Evolutionary conservation across 371 early-diverging fungal species (phyloP), one percentile per base, ranked within the genome.

Genomic region (Chytridiales sp.): DNA sequence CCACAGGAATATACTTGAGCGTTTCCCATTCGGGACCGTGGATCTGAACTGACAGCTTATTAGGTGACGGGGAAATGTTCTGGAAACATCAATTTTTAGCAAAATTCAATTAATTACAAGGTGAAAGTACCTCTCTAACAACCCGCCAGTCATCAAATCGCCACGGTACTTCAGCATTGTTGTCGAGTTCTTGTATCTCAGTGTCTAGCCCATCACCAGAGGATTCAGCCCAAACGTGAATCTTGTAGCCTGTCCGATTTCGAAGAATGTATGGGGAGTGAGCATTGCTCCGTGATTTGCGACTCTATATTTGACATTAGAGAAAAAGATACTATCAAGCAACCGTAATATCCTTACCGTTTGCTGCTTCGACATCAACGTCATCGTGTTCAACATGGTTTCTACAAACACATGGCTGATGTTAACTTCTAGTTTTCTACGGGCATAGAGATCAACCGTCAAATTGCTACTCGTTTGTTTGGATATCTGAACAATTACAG

Each of bases 131-230:
- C 76, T 95, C 95, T 51, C 96, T 88, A 69, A 87, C 86, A 46
- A 84, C 86, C 43, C 91, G 80, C 97, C 97, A 98, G 68, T 97
- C 94, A 55, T 94, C 95, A 66, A 97, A 97, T 40, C 91, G 84
- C 95, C 95, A 98, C 4, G 92, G 86, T 31, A 92, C 70, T 26
- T 88, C 89, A 4, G 76, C 77, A 8, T 87, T 87, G 62, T 93
- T 85, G 24, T 78, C 71, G 11, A 94, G 69, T 43, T 84, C 73
- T 22, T 83, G 79, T 4, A 94, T 75, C 17, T 83, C 76, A 13
- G 85, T 84, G 22, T 87, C 87, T 13, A 65, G 61, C n/a, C 67
- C 67, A 47, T 79, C 76, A 13, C 75, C 81, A 36, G 76, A 57
- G 47, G 62, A 69, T 22, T 87, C 85, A n/a, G 85, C 84, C 97